phyloP scores from a whole-genome alignment of 169 alveolate genomes.

The Fabrea salina region DNA sequence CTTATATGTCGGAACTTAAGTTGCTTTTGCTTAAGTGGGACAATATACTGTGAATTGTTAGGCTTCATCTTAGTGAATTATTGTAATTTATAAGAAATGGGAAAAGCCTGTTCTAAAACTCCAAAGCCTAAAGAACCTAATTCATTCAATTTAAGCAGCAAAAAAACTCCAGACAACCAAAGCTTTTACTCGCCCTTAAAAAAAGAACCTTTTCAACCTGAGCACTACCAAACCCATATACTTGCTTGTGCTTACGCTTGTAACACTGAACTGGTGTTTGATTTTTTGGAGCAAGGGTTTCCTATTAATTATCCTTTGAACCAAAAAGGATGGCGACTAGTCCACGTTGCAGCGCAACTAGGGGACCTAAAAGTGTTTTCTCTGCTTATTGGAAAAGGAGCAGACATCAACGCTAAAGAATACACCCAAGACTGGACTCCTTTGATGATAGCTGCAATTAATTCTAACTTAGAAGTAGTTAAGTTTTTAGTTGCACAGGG shows the following conservation, averaged over 20 bases:
- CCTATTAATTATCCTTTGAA: not conserved
- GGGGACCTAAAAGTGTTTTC: not conserved
- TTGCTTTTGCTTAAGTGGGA: too few species aligned
- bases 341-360: constrained; percentile 13
- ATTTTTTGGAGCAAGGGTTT: not conserved
- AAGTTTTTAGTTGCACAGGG: not conserved
- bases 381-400: not conserved
- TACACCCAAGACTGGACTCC: constrained; percentile 13
- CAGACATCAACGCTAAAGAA: not conserved
- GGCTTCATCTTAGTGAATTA: too few species aligned
- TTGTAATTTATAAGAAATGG: too few species aligned
- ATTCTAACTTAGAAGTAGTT: not conserved
- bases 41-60: too few species aligned
- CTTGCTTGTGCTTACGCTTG: constrained; percentile 6
- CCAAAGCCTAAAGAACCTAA: too few species aligned
- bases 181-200: too few species aligned
- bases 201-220: too few species aligned
- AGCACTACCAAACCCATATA: too few species aligned
- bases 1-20: too few species aligned
- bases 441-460: constrained; percentile 17
- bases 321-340: not conserved
- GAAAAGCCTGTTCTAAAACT: too few species aligned
- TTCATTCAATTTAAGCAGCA: too few species aligned
- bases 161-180: too few species aligned
- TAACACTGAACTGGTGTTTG: not conserved